Base-by-base conservation (phyloP, 805 yeast species). In the Nakazawaea siamensis region DNA sequence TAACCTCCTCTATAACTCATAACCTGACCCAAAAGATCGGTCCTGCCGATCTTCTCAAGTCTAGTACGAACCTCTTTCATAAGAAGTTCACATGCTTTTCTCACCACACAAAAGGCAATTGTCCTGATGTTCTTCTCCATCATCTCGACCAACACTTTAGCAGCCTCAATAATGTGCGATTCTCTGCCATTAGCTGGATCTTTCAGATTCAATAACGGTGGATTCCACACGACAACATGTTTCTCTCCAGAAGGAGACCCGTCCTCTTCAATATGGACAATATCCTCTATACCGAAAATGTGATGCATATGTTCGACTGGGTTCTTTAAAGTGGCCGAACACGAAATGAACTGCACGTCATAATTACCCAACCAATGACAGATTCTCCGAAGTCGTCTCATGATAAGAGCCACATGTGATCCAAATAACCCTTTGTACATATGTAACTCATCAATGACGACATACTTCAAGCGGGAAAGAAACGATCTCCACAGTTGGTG, bases 1-100 rank as follows among this genome's bases (percentile, higher is more conserved):
- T 92, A 92, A 1, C 99, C 99, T 24, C 97, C 98, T 44, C 99
- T 64, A 48, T 92, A 92, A 34, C 94, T 76, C 94, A 86, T 84
- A 3, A 88, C 80, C 38, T 79, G 80, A n/a, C 72, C 60, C 3
- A 66, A 49, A 32, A 74, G 48, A 21, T 70, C 69, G 10, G 62
- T 47, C 43, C 63, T 63, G 21, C 68, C 66, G 30, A 62, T 47
- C 18, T 63, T 65, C 24, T 64, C 58, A 23, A 78, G 60, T 13
- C 65, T 54, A n/a, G 60, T 63, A 34, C 94, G 57, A 0, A 88
- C 80, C 36, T 85, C 90, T 44, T 85, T 82, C 82, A 90, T 84
- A 30, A 92, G 49, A 17, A 84, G 59, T 55, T 92, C 99, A 55
- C 96, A 90, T 3, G 81, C 80, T 37, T 76, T 69, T 35, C 99